Evolutionary conservation across 345 rosid species (phyloP).

Genomic region (Aurinia saxatilis): DNA sequence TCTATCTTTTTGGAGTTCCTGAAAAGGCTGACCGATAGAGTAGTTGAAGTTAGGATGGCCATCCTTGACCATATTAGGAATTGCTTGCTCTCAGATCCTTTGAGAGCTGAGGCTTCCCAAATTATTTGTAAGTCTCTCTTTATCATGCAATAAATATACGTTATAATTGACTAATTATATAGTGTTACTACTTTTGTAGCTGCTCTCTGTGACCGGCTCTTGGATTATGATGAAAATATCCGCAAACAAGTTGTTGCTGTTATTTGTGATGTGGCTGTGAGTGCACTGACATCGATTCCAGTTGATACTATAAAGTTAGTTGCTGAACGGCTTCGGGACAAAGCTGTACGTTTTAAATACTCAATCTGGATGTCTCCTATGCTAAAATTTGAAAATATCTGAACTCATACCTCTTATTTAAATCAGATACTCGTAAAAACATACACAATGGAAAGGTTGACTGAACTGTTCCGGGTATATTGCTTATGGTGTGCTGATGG

Average conservation of each 20-base stretch:
- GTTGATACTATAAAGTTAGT: slow-evolving; percentile 67
- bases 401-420: slow-evolving; percentile 13
- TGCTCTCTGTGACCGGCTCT: slow-evolving; percentile 89
- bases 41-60: slow-evolving; percentile 71
- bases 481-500: slow-evolving; percentile 46
- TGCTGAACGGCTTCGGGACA: slow-evolving; percentile 91
- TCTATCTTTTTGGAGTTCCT: slow-evolving; percentile 84
- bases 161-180: slow-evolving; percentile 11
- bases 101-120: slow-evolving; percentile 69
- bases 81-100: slow-evolving; percentile 69
- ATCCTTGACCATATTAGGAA: slow-evolving; percentile 83
- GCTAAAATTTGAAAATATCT: slow-evolving; percentile 6
- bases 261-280: slow-evolving; percentile 73
- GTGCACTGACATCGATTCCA: slow-evolving; percentile 55
- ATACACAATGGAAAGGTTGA: slow-evolving; percentile 83
- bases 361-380: slow-evolving; percentile 14
- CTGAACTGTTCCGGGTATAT: slow-evolving; percentile 64
- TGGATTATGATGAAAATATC: slow-evolving; percentile 96
- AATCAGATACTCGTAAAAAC: slow-evolving; percentile 78
- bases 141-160: not conserved
- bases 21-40: slow-evolving; percentile 93
- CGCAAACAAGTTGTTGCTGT: slow-evolving; percentile 94
- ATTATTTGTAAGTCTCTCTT: slow-evolving; percentile 54
- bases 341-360: slow-evolving; percentile 59
- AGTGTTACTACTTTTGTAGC: slow-evolving; percentile 40